Percentiles rank a stretch among this genome's conserved stretches.
Conservation (phyloP, 2,329 filamentous ascomycete species). For the Xylogone sp. region DNA sequence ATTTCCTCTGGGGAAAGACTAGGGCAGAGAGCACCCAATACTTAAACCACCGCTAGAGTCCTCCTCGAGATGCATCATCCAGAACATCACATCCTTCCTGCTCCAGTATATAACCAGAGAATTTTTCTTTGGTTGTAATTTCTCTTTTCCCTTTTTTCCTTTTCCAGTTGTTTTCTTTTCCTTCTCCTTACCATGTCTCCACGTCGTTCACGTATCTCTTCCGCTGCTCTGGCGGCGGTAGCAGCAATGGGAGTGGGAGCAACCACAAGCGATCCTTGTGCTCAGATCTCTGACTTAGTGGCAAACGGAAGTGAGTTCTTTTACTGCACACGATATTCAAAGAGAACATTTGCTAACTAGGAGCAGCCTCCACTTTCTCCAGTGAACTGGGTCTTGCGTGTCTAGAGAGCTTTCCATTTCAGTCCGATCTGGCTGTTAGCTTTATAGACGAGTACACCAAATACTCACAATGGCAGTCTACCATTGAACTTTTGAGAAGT, state of each 20-base stretch:
- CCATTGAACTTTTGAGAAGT: neutral
- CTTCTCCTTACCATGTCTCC: neutral
- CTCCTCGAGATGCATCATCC: neutral
- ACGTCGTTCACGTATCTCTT: neutral
- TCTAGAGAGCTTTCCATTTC: neutral
- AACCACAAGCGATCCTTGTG: neutral
- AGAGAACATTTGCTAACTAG: no score
- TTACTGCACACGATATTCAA: no score
- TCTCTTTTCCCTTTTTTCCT: neutral
- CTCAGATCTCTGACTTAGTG: neutral
- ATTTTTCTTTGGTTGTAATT: neutral
- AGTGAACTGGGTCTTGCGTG: neutral
- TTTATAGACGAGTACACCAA: neutral
- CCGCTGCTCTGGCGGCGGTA: neutral
- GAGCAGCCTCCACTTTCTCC: neutral
- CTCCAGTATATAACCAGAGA: neutral
- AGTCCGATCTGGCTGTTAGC: neutral
- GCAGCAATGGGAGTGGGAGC: neutral
- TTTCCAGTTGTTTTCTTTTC: neutral
- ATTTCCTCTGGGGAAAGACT: no score
- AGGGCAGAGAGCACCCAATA: no score
- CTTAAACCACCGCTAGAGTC: no score
- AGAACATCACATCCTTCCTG: neutral
- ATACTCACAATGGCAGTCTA: neutral
- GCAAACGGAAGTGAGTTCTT: neutral